phyloP scores from a whole-genome alignment of 2,329 filamentous ascomycete genomes.

The Colletotrichum somersetense region DNA sequence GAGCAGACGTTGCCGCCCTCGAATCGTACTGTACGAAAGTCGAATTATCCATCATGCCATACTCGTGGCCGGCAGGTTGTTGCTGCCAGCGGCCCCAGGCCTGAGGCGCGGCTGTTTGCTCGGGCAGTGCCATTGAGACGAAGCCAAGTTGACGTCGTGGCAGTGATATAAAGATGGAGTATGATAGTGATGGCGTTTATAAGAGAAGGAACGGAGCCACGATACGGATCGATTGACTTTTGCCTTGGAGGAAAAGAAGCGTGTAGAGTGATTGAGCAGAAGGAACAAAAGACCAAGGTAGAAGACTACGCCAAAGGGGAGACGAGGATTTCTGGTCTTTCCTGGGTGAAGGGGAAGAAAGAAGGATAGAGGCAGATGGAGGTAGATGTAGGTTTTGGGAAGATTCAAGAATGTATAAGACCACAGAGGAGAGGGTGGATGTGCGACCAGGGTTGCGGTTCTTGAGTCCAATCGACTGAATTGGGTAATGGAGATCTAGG shows the following conservation, averaged over 20 bases:
- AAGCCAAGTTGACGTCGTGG: background rate
- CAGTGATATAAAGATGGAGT: background rate
- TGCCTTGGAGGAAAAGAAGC: slow-evolving; percentile 13
- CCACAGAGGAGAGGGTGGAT: slow-evolving; percentile 22
- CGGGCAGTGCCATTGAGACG: slow-evolving; percentile 60
- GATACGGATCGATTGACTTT: background rate
- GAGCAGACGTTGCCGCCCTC: slow-evolving; percentile 53
- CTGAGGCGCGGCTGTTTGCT: slow-evolving; percentile 58
- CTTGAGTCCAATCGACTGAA: slow-evolving; percentile 27
- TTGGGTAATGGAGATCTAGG: slow-evolving; percentile 39
- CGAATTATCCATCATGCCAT: slow-evolving; percentile 62
- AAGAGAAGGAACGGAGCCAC: background rate
- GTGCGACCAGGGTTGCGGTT: slow-evolving; percentile 35
- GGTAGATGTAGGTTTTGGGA: slow-evolving; percentile 25
- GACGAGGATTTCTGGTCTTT: slow-evolving; percentile 47
- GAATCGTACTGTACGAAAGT: slow-evolving; percentile 64
- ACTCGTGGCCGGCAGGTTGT: slow-evolving; percentile 57
- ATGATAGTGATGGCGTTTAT: background rate
- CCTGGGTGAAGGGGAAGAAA: slow-evolving; percentile 28
- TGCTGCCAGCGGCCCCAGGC: slow-evolving; percentile 69
- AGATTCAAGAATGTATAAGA: slow-evolving; percentile 29
- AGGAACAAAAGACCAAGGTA: slow-evolving; percentile 23
- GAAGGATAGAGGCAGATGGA: slow-evolving; percentile 27
- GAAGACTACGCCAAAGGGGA: slow-evolving; percentile 2
- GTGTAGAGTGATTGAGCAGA: slow-evolving; percentile 6